Conservation (phyloP, 495 filamentous ascomycete genomes). For the Pseudevernia furfuracea region DNA sequence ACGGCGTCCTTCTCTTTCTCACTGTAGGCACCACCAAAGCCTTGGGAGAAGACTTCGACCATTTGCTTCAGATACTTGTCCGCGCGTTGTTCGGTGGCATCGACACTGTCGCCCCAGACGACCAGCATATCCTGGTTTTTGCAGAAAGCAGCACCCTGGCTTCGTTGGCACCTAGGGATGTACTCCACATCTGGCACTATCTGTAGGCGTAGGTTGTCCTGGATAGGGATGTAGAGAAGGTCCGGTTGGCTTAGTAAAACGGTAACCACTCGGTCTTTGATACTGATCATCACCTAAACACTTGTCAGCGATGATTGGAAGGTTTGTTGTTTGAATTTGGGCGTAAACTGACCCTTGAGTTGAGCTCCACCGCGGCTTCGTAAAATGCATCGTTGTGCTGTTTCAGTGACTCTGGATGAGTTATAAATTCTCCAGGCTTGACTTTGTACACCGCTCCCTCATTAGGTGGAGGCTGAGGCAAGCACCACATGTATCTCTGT, state of each 20-base stretch:
- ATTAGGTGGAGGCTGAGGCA: slow-evolving; percentile 26
- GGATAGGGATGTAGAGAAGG: slow-evolving; percentile 46
- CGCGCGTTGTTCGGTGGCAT: slow-evolving; percentile 44
- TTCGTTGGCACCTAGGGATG: slow-evolving; percentile 50
- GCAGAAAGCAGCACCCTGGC: slow-evolving; percentile 64
- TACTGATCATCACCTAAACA: slow-evolving; percentile 48
- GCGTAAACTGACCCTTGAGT: slow-evolving; percentile 42
- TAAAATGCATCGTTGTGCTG: slow-evolving; percentile 42
- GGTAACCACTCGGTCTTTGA: slow-evolving; percentile 51
- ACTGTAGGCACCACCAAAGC: slow-evolving; percentile 34
- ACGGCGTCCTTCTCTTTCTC: slow-evolving; percentile 35
- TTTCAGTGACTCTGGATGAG: slow-evolving; percentile 46
- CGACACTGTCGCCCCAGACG: slow-evolving; percentile 61
- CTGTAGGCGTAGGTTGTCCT: slow-evolving; percentile 50
- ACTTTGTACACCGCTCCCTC: slow-evolving; percentile 57
- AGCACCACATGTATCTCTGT: slow-evolving; percentile 13
- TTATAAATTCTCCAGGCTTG: slow-evolving; percentile 43
- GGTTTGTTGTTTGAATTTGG: not conserved
- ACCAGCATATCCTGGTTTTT: slow-evolving; percentile 47
- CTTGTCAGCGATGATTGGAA: slow-evolving; percentile 3
- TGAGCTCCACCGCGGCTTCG: slow-evolving; percentile 45
- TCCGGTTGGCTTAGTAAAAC: slow-evolving; percentile 42
- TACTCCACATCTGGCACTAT: slow-evolving; percentile 48
- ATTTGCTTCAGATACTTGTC: slow-evolving; percentile 43
- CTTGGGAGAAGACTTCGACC: slow-evolving; percentile 49